Evolutionary conservation across 768 basidiomycete genomes (phyloP), one percentile per base, ranked within the genome.

Genomic region (Rhodosporidiobolus sp.): DNA sequence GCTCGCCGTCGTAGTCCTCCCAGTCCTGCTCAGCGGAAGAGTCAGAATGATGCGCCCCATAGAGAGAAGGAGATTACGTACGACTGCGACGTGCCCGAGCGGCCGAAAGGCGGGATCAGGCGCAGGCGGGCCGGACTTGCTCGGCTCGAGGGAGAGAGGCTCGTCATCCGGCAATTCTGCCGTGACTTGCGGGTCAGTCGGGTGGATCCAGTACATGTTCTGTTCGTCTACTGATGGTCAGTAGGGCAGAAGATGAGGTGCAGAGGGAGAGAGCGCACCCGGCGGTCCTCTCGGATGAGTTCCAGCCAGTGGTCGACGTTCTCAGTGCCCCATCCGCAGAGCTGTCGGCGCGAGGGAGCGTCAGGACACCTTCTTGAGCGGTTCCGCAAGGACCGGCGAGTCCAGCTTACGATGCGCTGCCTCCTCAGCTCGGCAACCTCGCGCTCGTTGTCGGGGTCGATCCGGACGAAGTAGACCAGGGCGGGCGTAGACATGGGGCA

Each of bases 191-290:
- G 30, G 55, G 22, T 65, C 60, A 0, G 58, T n/a, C 26, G 72
- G 72, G 10, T 50, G 26, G 56, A 74, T 63, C 73, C 73, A 74
- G 55, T 65, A 74, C 3, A 74, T 52, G 55, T 62, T 63, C 73
- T 73, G 66, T 8, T 0, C 26, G 43, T 1, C 11, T 35, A 24
- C 0, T 34, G 30, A 52, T 1, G 20, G 34, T 34, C 34, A 17
- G 22, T 20, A 16, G 24, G 7, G 5, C 14, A 12, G 26, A 28
- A 19, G 28, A 9, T 0, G 12, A 20, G 52, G 22, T 7, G n/a
- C 26, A 14, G 38, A 53, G 48, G 24, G 19, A 45, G 34, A 28
- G 22, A 28, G n/a, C 65, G 46, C 32, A 74, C 73, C 50, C 67
- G 63, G 19, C 50, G 64, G 0, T 59, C 52, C 5, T 35, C 14